Percentiles rank a stretch among this genome's conserved stretches.
Conservation (phyloP, 2,329 filamentous ascomycete species). For the Ophiostoma himal-ulmi region DNA sequence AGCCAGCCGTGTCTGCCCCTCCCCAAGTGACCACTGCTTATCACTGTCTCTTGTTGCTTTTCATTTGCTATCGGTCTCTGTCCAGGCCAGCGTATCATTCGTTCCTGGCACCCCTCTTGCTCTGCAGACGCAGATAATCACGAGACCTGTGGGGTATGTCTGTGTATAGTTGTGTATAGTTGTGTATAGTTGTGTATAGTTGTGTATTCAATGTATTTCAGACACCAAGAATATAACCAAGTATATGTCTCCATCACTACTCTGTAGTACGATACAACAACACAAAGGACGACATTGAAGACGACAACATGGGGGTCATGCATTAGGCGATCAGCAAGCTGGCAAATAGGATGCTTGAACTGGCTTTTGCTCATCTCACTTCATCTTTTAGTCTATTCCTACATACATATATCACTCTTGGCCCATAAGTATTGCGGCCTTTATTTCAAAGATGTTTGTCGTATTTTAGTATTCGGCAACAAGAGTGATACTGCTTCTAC, state of each 20-base stretch:
- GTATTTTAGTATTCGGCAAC: too few species aligned
- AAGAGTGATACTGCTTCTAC: too few species aligned
- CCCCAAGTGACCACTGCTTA: neutral
- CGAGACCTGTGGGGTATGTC: conserved; percentile 20
- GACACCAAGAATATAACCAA: neutral
- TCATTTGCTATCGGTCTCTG: neutral
- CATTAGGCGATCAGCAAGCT: neutral
- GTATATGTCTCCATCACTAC: neutral
- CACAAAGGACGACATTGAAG: neutral
- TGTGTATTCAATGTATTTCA: neutral
- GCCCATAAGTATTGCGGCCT: neutral
- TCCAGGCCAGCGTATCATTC: neutral
- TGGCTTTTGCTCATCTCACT: neutral
- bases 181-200: neutral
- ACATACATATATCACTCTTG: neutral
- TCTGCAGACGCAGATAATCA: conserved; percentile 18
- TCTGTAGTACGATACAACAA: neutral
- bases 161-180: neutral
- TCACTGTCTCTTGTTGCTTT: neutral
- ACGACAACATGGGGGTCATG: neutral
- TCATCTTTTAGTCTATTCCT: neutral
- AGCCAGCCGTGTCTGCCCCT: neutral
- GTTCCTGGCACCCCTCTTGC: conserved; percentile 6
- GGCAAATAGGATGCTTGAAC: conserved; percentile 3
- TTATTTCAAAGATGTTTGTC: neutral